A percentile compares a stretch with the other conserved stretches of the same genome.
Evolutionary conservation across 2,329 filamentous ascomycete species (phyloP).

Genomic region (Colletotrichum spinosum): DNA sequence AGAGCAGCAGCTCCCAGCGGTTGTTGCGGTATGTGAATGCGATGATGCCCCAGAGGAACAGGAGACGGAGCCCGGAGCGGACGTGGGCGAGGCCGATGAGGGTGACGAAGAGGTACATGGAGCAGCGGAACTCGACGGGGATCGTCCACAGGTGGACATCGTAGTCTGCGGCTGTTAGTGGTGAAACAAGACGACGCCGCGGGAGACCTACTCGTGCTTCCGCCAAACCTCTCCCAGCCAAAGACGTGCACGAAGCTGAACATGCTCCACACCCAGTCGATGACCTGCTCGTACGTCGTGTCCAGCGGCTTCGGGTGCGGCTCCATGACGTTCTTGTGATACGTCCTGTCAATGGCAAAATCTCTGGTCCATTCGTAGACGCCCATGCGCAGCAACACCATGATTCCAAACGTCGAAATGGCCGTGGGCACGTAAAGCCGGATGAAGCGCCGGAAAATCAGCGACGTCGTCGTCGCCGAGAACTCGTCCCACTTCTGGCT

Average conservation of each 20-base stretch:
- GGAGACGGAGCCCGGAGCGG: constrained; percentile 54
- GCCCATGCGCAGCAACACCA: constrained; percentile 57
- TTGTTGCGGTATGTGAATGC: constrained; percentile 60
- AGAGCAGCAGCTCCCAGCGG: constrained; percentile 65
- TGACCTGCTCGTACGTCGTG: constrained; percentile 53
- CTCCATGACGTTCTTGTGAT: constrained; percentile 62
- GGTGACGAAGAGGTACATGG: constrained; percentile 67
- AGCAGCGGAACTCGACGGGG: constrained; percentile 69
- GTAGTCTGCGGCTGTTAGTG: constrained; percentile 52
- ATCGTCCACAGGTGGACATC: constrained; percentile 74
- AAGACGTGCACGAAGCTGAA: constrained; percentile 64
- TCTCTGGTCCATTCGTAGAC: constrained; percentile 61
- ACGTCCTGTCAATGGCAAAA: constrained; percentile 56
- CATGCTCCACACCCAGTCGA: constrained; percentile 61
- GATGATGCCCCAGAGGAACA: constrained; percentile 54
- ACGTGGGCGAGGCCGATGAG: constrained; percentile 62
- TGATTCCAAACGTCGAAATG: constrained; percentile 61
- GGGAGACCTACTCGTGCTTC: constrained; percentile 53
- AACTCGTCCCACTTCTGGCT: constrained; percentile 53
- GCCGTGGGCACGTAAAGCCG: constrained; percentile 64
- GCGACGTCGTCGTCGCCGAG: constrained; percentile 58
- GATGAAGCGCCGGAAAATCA: constrained; percentile 63
- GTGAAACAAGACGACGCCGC: no score
- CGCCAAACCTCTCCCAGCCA: constrained; percentile 60
- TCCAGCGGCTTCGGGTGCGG: constrained; percentile 55